Base-by-base conservation (phyloP, 768 basidiomycete species). In the Kwoniella heveanensis region DNA sequence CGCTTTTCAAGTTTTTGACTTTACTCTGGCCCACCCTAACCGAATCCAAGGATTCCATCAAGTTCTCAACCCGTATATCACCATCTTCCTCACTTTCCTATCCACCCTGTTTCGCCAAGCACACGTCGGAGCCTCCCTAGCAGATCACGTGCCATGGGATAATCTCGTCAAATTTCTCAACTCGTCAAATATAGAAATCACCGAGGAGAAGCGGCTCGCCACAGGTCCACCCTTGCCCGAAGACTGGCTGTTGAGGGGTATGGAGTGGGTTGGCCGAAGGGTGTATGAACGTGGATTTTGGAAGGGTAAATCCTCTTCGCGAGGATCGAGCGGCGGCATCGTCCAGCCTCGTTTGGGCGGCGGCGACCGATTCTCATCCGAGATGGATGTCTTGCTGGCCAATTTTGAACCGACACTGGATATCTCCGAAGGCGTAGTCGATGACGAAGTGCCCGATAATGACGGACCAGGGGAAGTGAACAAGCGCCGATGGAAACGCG, bases 271-370 rank as follows among this genome's bases (percentile, higher is more conserved):
- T 2, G 89, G 91, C 6, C 84, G 91, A 62, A 86, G 87, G 65
- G 88, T 97, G 17, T 98, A 89, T 76, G 92, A 95, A 78, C 86
- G 91, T 44, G 95, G 94, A 0, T 98, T 88, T 78, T 99, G 96
- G 96, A 90, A 89, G 75, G 83, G 83, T n/a, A 82, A 80, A 51
- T 29, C 68, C 6, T 27, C 36, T 4, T 69, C 67, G 19, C 49
- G 58, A 24, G 65, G 71, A 29, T 76, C 76, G 4, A 64, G 65
- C 24, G 68, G 68, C 1, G 59, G 62, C 37, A 39, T 51, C 47
- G 68, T 66, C 53, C 74, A 85, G 85, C 30, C 71, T 17, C 50
- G 69, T 9, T 26, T 25, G 24, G 57, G 57, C n/a, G 49, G 21
- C 27, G 73, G 67, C 8, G 70, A 77, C 22, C 52, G 67, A 22